These are phyloP conservation scores for Globisporangium perplexum DNA, from an alignment of 352 stramenopile species.

Conservation along the genomic window DNA sequence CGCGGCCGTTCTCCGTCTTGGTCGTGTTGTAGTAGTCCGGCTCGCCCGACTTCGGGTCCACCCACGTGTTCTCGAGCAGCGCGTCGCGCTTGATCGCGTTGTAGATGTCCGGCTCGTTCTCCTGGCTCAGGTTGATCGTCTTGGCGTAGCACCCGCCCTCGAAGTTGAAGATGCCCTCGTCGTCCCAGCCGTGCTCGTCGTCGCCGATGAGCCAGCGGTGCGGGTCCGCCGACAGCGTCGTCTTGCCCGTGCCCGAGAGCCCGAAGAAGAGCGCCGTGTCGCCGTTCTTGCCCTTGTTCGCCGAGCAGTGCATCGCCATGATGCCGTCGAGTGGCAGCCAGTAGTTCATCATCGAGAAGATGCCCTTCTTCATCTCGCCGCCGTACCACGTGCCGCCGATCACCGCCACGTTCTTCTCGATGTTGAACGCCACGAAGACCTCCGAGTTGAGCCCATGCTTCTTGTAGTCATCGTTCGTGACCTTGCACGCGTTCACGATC, in stretches of 20 bases:
- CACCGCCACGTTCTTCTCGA: slow-evolving; percentile 93
- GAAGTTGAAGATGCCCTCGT: slow-evolving; percentile 99
- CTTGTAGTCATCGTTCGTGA: slow-evolving; percentile 94
- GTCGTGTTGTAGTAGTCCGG: slow-evolving; percentile 95
- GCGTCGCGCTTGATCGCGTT: slow-evolving; percentile 95
- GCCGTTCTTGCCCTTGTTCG: slow-evolving; percentile 95
- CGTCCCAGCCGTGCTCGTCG: slow-evolving; percentile 96
- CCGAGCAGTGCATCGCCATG: slow-evolving; percentile 98
- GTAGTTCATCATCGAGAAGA: slow-evolving; percentile 99
- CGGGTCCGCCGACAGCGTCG: slow-evolving; percentile 89
- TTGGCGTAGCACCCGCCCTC: slow-evolving; percentile 99
- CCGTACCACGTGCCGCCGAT: slow-evolving; percentile 97
- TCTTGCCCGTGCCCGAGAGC: slow-evolving; percentile 89
- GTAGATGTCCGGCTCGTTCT: slow-evolving; percentile 98
- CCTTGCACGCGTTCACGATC: slow-evolving; percentile 97
- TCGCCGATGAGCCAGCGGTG: slow-evolving; percentile 77
- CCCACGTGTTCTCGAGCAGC: slow-evolving; percentile 96
- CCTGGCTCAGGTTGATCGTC: slow-evolving; percentile 95
- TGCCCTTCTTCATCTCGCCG: slow-evolving; percentile 99
- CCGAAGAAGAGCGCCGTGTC: slow-evolving; percentile 98
- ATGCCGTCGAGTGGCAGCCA: slow-evolving; percentile 93
- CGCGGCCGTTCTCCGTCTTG: slow-evolving; percentile 98
- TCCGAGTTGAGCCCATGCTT: slow-evolving; percentile 93
- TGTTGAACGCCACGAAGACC: slow-evolving; percentile 96
- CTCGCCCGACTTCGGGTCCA: slow-evolving; percentile 65